Evolutionary conservation across 148 eudicot species (phyloP).

Genomic region (Rhododendron ferrugineum): DNA sequence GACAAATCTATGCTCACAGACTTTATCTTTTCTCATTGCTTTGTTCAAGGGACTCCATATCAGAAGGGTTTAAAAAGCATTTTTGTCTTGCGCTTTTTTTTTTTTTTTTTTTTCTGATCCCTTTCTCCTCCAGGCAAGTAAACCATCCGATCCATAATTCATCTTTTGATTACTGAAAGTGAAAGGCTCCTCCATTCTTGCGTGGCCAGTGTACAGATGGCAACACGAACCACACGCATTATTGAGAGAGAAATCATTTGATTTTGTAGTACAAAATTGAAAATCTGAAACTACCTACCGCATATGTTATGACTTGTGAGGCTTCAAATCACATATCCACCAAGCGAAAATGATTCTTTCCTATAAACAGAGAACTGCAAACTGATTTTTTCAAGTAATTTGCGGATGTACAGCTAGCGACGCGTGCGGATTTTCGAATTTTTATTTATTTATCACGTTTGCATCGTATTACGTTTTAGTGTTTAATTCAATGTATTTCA

Average conservation of each 20-base stretch:
- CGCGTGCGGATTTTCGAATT: not conserved
- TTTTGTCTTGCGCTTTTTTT: not conserved
- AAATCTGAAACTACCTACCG: not conserved
- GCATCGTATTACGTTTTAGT: not conserved
- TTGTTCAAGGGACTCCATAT: not conserved
- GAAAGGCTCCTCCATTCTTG: not conserved
- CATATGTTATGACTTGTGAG: not conserved
- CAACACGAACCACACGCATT: not conserved
- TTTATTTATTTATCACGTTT: not conserved
- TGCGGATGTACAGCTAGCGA: not conserved
- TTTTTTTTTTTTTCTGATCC: not conserved
- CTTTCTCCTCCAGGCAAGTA: slow-evolving; percentile 16
- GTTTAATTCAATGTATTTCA: not conserved
- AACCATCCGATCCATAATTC: not conserved
- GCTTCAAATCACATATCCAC: not conserved
- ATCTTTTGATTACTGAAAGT: slow-evolving; percentile 13
- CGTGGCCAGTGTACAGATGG: not conserved
- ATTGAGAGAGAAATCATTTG: not conserved
- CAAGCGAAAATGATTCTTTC: not conserved
- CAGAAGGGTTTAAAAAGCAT: not conserved
- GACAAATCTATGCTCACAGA: not conserved
- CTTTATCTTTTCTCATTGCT: not conserved
- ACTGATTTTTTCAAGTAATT: not conserved
- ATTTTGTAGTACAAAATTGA: not conserved
- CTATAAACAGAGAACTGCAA: not conserved